Evolutionary conservation across 257 asterid genomes (phyloP).

Genomic region (Hygrophila difformis): DNA sequence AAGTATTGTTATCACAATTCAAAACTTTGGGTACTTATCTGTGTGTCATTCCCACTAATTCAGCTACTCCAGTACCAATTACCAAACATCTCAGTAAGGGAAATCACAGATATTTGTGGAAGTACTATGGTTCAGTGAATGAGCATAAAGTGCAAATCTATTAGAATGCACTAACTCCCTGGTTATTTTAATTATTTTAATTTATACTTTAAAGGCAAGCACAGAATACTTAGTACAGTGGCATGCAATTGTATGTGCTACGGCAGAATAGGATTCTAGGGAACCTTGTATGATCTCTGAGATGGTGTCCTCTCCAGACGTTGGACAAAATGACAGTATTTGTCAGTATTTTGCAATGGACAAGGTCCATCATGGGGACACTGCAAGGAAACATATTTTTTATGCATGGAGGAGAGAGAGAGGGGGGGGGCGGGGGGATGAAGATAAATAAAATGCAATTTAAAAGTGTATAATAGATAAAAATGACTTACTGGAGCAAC

Average conservation of each 20-base stretch:
- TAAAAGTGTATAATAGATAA: slow-evolving; percentile 9
- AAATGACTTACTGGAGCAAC: slow-evolving; percentile 82
- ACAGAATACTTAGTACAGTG: too few species aligned
- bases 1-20: too few species aligned
- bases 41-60: background rate
- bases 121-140: too few species aligned
- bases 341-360: slow-evolving; percentile 68
- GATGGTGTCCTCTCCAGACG: slow-evolving; percentile 89
- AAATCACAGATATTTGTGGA: slow-evolving; percentile 1
- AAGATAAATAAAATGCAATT: background rate
- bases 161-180: too few species aligned
- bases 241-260: background rate
- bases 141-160: too few species aligned
- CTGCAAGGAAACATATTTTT: slow-evolving; percentile 33
- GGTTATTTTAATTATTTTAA: too few species aligned
- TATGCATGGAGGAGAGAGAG: background rate
- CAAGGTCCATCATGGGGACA: slow-evolving; percentile 97
- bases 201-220: too few species aligned
- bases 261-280: background rate
- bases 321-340: slow-evolving; percentile 96
- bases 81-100: background rate
- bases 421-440: too few species aligned
- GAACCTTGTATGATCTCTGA: slow-evolving; percentile 82
- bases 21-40: background rate
- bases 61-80: background rate